Percentiles rank a stretch among this genome's conserved stretches.
Evolutionary conservation across 176 grass and related monocot genomes (phyloP).

Genomic region (Echinochloa phyllopogon): DNA sequence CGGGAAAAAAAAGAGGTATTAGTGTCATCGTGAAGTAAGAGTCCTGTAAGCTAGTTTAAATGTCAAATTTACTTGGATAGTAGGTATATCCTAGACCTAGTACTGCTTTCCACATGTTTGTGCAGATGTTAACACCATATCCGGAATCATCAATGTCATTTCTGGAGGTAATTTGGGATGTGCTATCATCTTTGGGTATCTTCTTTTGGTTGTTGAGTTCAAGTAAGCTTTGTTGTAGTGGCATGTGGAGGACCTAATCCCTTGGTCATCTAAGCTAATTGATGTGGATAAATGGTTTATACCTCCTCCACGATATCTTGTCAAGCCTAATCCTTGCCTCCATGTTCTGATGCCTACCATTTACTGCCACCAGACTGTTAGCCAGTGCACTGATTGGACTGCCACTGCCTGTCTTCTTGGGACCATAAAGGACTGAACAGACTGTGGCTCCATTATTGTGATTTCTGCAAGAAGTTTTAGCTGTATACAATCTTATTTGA

Average conservation of each 20-base stretch:
- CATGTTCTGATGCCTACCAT: slow-evolving; percentile 45
- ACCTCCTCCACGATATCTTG: slow-evolving; percentile 18
- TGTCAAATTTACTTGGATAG: not conserved
- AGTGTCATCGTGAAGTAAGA: not conserved
- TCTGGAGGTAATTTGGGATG: slow-evolving; percentile 8
- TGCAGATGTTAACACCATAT: slow-evolving; percentile 41
- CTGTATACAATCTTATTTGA: slow-evolving; percentile 52
- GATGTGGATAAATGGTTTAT: slow-evolving; percentile 25
- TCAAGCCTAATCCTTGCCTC: slow-evolving; percentile 40
- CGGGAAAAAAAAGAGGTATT: not conserved
- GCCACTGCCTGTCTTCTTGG: slow-evolving; percentile 36
- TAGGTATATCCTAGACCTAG: not conserved
- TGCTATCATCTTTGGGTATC: slow-evolving; percentile 44
- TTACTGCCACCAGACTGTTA: slow-evolving; percentile 46
- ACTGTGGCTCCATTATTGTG: slow-evolving; percentile 66
- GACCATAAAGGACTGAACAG: slow-evolving; percentile 52
- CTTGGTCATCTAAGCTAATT: slow-evolving; percentile 35
- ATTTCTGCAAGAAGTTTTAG: slow-evolving; percentile 47
- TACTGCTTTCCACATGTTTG: slow-evolving; percentile 40
- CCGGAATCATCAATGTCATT: slow-evolving; percentile 27
- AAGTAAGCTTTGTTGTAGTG: slow-evolving; percentile 42
- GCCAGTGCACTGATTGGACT: slow-evolving; percentile 46
- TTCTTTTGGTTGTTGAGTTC: slow-evolving; percentile 34
- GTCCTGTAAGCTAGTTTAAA: not conserved
- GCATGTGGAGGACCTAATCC: not conserved